Percentiles rank a stretch among this genome's conserved stretches.
These are phyloP conservation scores for Bipolaris zeicola DNA, from an alignment of 2,329 filamentous ascomycete species.

Conservation along the genomic window DNA sequence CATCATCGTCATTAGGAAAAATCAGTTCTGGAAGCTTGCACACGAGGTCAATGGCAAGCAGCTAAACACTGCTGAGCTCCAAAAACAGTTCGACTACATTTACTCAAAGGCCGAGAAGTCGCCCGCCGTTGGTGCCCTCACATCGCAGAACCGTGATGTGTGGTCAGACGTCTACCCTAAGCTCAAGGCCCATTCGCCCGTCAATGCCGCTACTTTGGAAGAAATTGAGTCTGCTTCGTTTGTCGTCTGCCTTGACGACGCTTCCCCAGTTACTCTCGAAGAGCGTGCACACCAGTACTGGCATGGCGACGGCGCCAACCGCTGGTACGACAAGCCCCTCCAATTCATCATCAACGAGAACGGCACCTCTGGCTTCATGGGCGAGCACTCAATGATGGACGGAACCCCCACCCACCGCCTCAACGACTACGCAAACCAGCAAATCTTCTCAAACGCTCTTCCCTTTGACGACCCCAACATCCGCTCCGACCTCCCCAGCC, in stretches of 20 bases:
- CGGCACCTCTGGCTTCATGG: conserved; percentile 95
- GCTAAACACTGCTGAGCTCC: conserved; percentile 86
- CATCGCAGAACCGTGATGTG: conserved; percentile 88
- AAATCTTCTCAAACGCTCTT: conserved; percentile 93
- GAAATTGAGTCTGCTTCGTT: conserved; percentile 89
- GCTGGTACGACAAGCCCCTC: conserved; percentile 97
- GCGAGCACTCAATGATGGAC: conserved; percentile 99
- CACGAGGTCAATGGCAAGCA: conserved; percentile 82
- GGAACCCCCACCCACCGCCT: conserved; percentile 96
- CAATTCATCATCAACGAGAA: conserved; percentile 99
- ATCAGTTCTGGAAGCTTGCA: conserved; percentile 93
- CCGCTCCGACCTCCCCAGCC: conserved; percentile 84
- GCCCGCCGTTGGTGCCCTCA: conserved; percentile 82
- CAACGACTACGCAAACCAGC: conserved; percentile 90
- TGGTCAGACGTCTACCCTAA: conserved; percentile 75
- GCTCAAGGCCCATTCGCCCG: conserved; percentile 73
- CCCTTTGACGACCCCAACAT: conserved; percentile 80
- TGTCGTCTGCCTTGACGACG: conserved; percentile 90
- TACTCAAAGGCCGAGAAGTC: conserved; percentile 70
- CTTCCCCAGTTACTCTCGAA: conserved; percentile 87
- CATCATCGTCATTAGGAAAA: conserved; percentile 89
- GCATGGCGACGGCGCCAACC: conserved; percentile 94
- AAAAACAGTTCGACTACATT: conserved; percentile 84
- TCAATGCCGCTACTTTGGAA: conserved; percentile 78
- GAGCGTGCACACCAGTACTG: conserved; percentile 96